Base-by-base conservation (phyloP, 139 green algal genomes). In the Picochlorum sp. region DNA sequence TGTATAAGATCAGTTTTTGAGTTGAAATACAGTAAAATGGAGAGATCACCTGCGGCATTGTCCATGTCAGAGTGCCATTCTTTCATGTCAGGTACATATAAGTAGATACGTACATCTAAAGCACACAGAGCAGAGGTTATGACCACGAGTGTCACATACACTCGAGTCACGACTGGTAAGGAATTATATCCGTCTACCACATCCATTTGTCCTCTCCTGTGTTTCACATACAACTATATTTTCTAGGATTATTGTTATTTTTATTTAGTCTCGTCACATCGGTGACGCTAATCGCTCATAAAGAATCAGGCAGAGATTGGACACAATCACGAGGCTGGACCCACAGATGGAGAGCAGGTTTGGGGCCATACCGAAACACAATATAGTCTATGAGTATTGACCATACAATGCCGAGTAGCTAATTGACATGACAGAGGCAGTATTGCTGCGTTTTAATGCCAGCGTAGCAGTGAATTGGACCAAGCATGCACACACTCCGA, bases 1-100 rank as follows among this genome's bases (percentile, higher is more conserved):
- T 86, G 24, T 86, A 75, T 47, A 95, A 88, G 11, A 99, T 96
- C 0, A 96, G 69, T 20, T 81, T 81, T 76, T 1, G 83, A 64
- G 63, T 98, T 98, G 85, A 95, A 99, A 84, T 99, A 99, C 2
- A 99, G 54, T 87, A 90, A 72, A 94, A 93, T 1, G 90, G 90
- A 1, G 87, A 91, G 61, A 99, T 96, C 41, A 99, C 69, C 85
- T 95, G 81, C 54, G 56, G 23, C 28, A 26, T 30, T 26, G 10
- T n/a, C 59, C 24, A 11, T 44, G 16, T 45, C 6, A 30, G 34
- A 16, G 23, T 32, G 57, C 8, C 11, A 20, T 41, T 23, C n/a
- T 47, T 41, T 11, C 26, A 30, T 44, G 11, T 37, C 64, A 45
- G 2, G 16, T 13, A 28, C 4, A 57, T 28, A 28, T 16, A 57